Conservation (phyloP, 1,284 basidiomycete species). For the Ceratobasidium sp. region DNA sequence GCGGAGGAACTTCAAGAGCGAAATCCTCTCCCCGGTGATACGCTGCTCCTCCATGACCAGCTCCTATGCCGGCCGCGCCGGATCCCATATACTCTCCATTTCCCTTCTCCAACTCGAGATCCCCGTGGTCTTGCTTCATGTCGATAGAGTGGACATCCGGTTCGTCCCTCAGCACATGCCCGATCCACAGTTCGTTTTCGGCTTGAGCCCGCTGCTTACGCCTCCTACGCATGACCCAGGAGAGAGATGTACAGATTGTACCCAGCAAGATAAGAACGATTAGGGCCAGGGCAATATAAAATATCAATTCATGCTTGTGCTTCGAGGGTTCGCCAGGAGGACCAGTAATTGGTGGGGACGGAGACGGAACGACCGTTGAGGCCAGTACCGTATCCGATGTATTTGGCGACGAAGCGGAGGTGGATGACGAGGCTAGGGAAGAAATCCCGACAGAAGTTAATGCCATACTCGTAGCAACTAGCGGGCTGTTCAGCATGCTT, state of each 20-base stretch:
- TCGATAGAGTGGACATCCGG: background rate
- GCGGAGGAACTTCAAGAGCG: background rate
- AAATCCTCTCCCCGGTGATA: background rate
- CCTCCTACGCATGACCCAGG: slow-evolving; percentile 8
- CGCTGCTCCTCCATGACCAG: slow-evolving; percentile 1
- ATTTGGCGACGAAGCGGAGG: too few species aligned
- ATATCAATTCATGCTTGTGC: background rate
- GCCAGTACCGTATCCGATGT: background rate
- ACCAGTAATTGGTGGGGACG: background rate
- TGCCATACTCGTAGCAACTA: background rate
- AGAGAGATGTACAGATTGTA: slow-evolving; percentile 13
- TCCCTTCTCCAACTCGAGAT: slow-evolving; percentile 1
- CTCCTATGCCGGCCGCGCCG: background rate
- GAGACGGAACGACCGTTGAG: background rate
- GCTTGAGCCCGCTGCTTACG: background rate
- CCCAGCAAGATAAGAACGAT: slow-evolving; percentile 7
- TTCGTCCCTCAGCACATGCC: slow-evolving; percentile 3
- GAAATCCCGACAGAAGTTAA: background rate
- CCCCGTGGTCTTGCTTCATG: background rate
- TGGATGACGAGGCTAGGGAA: background rate
- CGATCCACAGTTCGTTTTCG: slow-evolving; percentile 20
- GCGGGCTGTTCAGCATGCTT: background rate
- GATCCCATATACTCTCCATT: background rate
- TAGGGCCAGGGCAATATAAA: slow-evolving; percentile 2
- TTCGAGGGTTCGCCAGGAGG: background rate